A percentile compares a stretch with the other conserved stretches of the same genome.
Evolutionary conservation across 441 rosid genomes (phyloP).

Genomic region (Erodium moschatum): DNA sequence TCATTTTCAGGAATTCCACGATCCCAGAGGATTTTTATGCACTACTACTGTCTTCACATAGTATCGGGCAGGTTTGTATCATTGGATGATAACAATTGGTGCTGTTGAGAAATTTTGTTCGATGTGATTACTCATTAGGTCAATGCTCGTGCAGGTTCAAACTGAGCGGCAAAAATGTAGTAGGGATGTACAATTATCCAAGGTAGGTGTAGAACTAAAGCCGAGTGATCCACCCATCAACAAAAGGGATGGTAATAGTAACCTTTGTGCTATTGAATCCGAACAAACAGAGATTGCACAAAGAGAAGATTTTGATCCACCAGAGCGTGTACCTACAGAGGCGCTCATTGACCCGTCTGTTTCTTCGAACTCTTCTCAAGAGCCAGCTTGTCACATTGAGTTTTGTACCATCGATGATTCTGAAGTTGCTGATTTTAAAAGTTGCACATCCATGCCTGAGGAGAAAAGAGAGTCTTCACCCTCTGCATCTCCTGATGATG

Average conservation of each 20-base stretch:
- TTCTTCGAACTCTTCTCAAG: constrained; percentile 24
- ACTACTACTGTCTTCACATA: constrained; percentile 53
- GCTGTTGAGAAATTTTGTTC: constrained; percentile 1
- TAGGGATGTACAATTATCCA: constrained; percentile 45
- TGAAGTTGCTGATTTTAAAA: constrained; percentile 20
- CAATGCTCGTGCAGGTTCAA: constrained; percentile 33
- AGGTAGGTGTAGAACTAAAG: constrained; percentile 44
- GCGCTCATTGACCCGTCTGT: constrained; percentile 14
- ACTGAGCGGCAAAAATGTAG: constrained; percentile 52
- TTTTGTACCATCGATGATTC: constrained; percentile 16
- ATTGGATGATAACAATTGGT: constrained; percentile 6
- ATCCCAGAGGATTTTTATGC: constrained; percentile 48
- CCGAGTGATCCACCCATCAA: constrained; percentile 23
- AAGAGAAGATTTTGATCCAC: constrained; percentile 19
- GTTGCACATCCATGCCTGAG: constrained; percentile 9
- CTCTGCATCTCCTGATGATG: constrained; percentile 16
- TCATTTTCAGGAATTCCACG: constrained; percentile 52
- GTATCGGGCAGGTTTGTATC: constrained; percentile 50
- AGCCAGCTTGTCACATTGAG: constrained; percentile 19
- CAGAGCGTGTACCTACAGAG: constrained; percentile 22
- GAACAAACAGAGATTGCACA: constrained; percentile 7
- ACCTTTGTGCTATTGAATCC: constrained; percentile 20
- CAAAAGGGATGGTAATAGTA: constrained; percentile 18
- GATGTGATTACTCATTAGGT: constrained; percentile 12
- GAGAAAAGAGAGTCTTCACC: constrained; percentile 20